Percentiles rank a stretch among this genome's conserved stretches.
These are phyloP conservation scores for Pleurotus citrinopileatus DNA, from an alignment of 768 basidiomycete species.

Conservation along the genomic window DNA sequence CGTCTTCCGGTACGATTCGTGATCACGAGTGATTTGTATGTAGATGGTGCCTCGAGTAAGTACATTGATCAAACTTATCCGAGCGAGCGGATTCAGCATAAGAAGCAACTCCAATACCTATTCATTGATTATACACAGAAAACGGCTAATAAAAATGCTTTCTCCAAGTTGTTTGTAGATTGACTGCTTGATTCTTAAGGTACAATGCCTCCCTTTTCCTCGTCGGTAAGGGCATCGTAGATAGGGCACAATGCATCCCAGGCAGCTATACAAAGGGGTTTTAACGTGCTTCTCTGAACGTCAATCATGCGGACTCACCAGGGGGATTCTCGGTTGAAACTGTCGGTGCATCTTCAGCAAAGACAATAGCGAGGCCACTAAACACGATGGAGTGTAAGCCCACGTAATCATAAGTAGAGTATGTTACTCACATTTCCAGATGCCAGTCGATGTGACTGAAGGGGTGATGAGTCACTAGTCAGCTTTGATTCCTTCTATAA, in stretches of 20 bases:
- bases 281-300: no score
- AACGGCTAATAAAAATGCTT: no score
- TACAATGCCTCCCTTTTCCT: not conserved
- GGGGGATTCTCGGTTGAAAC: not conserved
- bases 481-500: not conserved
- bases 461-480: not conserved
- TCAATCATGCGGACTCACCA: no score
- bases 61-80: no score
- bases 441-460: conserved; percentile 1
- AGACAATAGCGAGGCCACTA: not conserved
- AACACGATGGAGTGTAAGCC: not conserved
- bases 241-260: not conserved
- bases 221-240: not conserved
- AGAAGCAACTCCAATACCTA: no score
- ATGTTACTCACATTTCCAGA: not conserved
- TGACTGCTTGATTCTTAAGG: no score
- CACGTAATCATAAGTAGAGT: not conserved
- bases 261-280: not conserved
- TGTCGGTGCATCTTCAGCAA: not conserved
- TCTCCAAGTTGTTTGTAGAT: no score
- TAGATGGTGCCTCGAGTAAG: no score
- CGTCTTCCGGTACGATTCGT: no score
- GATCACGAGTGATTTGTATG: no score
- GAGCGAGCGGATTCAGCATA: no score
- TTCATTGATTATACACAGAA: no score